These are phyloP conservation scores for Geosmithia morbida DNA, from an alignment of 2,329 filamentous ascomycete genomes.

Conservation along the genomic window DNA sequence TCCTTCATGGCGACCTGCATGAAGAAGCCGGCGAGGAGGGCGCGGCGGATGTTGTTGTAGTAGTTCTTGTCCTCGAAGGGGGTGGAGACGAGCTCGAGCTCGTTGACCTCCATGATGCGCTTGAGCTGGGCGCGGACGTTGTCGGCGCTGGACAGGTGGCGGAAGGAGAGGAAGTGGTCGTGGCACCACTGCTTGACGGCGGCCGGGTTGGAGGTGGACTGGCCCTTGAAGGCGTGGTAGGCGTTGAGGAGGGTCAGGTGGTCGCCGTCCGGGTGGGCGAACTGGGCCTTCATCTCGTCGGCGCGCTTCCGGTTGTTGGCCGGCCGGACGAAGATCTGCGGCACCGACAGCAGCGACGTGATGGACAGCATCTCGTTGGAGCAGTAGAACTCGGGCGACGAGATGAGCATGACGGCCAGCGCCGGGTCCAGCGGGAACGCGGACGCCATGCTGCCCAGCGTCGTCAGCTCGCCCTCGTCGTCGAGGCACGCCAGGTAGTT, in stretches of 20 bases:
- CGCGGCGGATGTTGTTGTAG: conserved; percentile 91
- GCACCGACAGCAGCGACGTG: conserved; percentile 84
- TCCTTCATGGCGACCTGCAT: conserved; percentile 99
- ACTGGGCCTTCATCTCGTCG: conserved; percentile 93
- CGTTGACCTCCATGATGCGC: conserved; percentile 91
- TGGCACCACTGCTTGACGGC: conserved; percentile 89
- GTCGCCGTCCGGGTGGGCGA: conserved; percentile 85
- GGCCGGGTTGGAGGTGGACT: conserved; percentile 37
- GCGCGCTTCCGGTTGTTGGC: conserved; percentile 75
- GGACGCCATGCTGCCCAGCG: conserved; percentile 73
- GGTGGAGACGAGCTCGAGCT: conserved; percentile 74
- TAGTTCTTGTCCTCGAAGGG: conserved; percentile 93
- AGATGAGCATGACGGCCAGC: conserved; percentile 94
- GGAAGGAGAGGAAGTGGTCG: conserved; percentile 85
- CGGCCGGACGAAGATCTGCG: conserved; percentile 84
- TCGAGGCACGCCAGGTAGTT: conserved; percentile 96
- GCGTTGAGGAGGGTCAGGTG: conserved; percentile 94
- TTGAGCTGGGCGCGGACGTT: conserved; percentile 85
- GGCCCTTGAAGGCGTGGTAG: conserved; percentile 91
- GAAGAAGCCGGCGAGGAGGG: conserved; percentile 90
- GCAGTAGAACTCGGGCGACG: conserved; percentile 94
- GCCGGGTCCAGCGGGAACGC: conserved; percentile 92
- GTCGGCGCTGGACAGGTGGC: conserved; percentile 82
- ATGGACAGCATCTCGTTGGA: conserved; percentile 96
- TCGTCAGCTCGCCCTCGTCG: conserved; percentile 86